Evolutionary conservation across 2,329 filamentous ascomycete genomes (phyloP).

Genomic region (Talaromyces islandicus): DNA sequence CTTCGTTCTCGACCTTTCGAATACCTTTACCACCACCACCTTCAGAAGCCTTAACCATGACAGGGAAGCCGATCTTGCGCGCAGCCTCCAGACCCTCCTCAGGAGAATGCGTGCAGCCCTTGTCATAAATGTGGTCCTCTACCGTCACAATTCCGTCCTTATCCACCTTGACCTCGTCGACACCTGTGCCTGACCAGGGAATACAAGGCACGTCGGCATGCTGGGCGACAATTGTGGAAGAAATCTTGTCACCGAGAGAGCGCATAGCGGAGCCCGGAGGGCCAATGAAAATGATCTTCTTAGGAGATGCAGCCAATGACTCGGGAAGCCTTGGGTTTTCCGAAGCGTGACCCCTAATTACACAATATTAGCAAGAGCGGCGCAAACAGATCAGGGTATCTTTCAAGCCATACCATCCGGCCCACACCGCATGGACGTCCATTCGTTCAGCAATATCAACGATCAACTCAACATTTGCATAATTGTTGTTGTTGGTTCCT

Average conservation of each 20-base stretch:
- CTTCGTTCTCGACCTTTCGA: slow-evolving; percentile 81
- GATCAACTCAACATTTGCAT: slow-evolving; percentile 98
- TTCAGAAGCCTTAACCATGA: slow-evolving; percentile 99
- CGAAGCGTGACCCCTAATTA: slow-evolving; percentile 80
- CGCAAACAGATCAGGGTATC: neutral
- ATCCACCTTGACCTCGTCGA: slow-evolving; percentile 74
- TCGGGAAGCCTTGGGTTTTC: slow-evolving; percentile 98
- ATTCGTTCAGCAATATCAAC: slow-evolving; percentile 98
- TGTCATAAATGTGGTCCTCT: slow-evolving; percentile 73
- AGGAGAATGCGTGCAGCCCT: slow-evolving; percentile 85
- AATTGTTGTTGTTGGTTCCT: slow-evolving; percentile 99
- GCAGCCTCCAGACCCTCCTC: slow-evolving; percentile 85
- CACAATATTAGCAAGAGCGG: neutral
- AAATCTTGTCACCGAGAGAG: slow-evolving; percentile 98
- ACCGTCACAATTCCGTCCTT: slow-evolving; percentile 86
- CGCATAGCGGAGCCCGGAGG: slow-evolving; percentile 98
- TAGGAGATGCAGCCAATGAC: slow-evolving; percentile 88
- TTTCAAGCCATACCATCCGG: slow-evolving; percentile 71
- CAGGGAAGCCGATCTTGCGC: slow-evolving; percentile 88
- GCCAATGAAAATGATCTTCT: slow-evolving; percentile 99
- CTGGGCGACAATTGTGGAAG: slow-evolving; percentile 97
- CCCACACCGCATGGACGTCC: slow-evolving; percentile 98
- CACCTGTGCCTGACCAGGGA: slow-evolving; percentile 96
- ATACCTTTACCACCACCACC: slow-evolving; percentile 99
- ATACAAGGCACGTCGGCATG: slow-evolving; percentile 95